Base-by-base conservation (phyloP, 805 yeast species). In the Vanderwaltozyma yarrowii region DNA sequence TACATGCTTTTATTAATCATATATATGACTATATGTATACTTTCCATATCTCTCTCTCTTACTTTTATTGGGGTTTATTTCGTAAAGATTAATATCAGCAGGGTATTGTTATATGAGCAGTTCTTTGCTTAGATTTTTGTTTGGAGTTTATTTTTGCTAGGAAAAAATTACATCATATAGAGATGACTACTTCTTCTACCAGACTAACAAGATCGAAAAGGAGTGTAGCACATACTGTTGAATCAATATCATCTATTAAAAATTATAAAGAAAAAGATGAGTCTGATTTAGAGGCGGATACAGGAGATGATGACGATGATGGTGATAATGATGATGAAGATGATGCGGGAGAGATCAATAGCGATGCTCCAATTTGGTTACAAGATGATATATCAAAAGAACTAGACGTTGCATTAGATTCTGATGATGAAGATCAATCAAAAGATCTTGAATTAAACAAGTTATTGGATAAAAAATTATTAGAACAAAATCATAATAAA, bases 261-360 rank as follows among this genome's bases (percentile, higher is more conserved):
- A 18, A 17, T 27, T 59, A 59, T 35, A 44, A 36, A 26, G 64
- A 59, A 37, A 54, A 52, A 36, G 50, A 52, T 20, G 62, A 56
- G 33, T 33, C 46, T 26, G 61, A 59, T 40, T 38, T 59, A 7
- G 39, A 41, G 8, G 43, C 60, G 5, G 59, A 52, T 33, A 35
- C 33, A 2, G 16, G 41, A 13, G 47, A 42, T 12, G 46, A 38
- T 2, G 15, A 20, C 12, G 15, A n/a, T 5, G 39, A 44, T 19
- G 51, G 45, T 16, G 44, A 39, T 19, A 35, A 30, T 4, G 37
- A 39, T 9, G 31, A 33, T 3, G 42, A 31, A 3, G 17, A 15
- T 10, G 47, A 37, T 8, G 41, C n/a, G n/a, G n/a, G n/a, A n/a
- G n/a, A n/a, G n/a, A n/a, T n/a, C n/a, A n/a, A 36, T 11, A 42